Evolutionary conservation across 2,329 filamentous ascomycete species (phyloP).

Genomic region (Fulvia fulva): DNA sequence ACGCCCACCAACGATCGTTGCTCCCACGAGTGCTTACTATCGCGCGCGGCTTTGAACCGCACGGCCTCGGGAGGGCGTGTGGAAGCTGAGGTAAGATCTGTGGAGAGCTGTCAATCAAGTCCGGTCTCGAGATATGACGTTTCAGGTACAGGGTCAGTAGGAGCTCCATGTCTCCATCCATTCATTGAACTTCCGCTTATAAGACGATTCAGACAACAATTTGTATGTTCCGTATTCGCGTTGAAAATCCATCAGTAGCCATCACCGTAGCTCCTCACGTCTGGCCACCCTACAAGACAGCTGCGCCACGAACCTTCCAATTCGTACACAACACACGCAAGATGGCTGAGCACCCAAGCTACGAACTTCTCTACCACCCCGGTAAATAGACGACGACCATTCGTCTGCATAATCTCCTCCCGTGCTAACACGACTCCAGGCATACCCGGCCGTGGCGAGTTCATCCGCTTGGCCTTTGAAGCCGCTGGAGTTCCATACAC

Average conservation of each 20-base stretch:
- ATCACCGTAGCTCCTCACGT: not conserved
- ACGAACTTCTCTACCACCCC: slow-evolving; percentile 58
- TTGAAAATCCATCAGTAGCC: not conserved
- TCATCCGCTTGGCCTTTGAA: slow-evolving; percentile 68
- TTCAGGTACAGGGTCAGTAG: not conserved
- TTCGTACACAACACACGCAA: slow-evolving; percentile 15
- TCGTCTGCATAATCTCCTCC: not conserved
- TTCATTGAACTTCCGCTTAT: not conserved
- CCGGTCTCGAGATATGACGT: not conserved
- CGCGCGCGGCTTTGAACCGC: not conserved
- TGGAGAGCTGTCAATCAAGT: not conserved
- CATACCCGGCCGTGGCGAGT: slow-evolving; percentile 71
- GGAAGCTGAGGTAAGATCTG: not conserved
- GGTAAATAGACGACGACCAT: not conserved
- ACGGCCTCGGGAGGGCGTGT: not conserved
- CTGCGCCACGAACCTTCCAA: not conserved
- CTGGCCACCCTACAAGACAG: not conserved
- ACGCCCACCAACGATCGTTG: not conserved
- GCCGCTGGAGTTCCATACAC: slow-evolving; percentile 61
- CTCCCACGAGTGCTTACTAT: not conserved
- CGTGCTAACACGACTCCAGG: slow-evolving; percentile 31
- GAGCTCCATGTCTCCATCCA: not conserved
- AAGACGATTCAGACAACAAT: not conserved
- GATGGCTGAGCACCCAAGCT: slow-evolving; percentile 22
- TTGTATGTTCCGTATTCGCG: not conserved